Conservation (phyloP, 2,329 filamentous ascomycete species). For the Colletotrichum falcatum region DNA sequence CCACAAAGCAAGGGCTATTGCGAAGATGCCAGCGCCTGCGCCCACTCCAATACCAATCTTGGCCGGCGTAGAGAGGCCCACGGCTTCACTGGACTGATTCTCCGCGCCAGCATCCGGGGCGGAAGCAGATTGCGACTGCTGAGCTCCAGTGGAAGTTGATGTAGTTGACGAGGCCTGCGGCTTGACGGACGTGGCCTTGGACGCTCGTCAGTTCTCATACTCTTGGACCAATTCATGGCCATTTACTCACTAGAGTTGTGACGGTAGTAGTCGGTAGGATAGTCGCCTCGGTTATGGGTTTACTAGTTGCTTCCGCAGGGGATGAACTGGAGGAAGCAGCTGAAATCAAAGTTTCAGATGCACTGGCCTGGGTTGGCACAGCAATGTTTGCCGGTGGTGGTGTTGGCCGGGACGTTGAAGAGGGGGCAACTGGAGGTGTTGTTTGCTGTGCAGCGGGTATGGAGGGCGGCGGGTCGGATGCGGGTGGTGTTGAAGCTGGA, state of each 20-base stretch:
- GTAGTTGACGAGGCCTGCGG: conserved; percentile 26
- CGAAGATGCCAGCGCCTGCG: conserved; percentile 56
- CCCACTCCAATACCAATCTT: conserved; percentile 64
- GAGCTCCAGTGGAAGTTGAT: conserved; percentile 29
- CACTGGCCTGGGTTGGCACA: neutral
- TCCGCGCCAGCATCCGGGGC: conserved; percentile 12
- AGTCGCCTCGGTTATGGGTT: conserved; percentile 28
- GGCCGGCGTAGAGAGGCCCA: conserved; percentile 56
- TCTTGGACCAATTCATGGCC: neutral
- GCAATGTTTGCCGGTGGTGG: conserved; percentile 6
- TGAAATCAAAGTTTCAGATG: neutral
- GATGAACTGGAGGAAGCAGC: conserved; percentile 6
- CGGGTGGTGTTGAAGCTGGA: conserved; percentile 22
- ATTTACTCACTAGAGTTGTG: conserved; percentile 24
- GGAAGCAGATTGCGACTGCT: conserved; percentile 19
- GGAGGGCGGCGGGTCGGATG: conserved; percentile 16
- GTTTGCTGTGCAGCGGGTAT: conserved; percentile 12
- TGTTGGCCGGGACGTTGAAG: conserved; percentile 10
- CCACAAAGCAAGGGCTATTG: conserved; percentile 54
- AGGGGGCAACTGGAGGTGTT: conserved; percentile 11
- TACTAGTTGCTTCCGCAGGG: conserved; percentile 1
- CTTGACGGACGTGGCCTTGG: conserved; percentile 20
- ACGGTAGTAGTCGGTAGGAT: conserved; percentile 32
- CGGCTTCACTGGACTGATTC: conserved; percentile 22
- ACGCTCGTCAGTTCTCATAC: neutral